phyloP scores from a whole-genome alignment of 345 rosid species.

The Gossypium herbaceum region DNA sequence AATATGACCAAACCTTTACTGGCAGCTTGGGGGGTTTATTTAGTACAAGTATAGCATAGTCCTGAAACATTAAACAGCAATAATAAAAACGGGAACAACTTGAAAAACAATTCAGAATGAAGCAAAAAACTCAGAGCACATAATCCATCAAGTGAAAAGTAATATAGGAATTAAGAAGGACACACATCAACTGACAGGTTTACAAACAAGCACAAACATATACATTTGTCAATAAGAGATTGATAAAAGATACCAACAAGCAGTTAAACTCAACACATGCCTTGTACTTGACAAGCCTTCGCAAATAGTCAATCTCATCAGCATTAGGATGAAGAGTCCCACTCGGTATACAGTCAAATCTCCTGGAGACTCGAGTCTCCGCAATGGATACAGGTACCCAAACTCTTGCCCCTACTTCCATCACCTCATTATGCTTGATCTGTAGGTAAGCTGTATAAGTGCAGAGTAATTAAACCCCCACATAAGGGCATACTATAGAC shows the following conservation, averaged over 20 bases:
- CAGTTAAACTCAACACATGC: constrained; percentile 28
- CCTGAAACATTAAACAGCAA: constrained; percentile 42
- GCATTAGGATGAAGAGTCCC: constrained; percentile 90
- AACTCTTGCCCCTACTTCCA: constrained; percentile 65
- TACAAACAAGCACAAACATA: not conserved
- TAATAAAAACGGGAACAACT: constrained; percentile 5
- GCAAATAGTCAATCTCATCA: constrained; percentile 82
- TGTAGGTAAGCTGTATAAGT: constrained; percentile 41
- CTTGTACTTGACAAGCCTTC: constrained; percentile 87
- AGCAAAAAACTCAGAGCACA: constrained; percentile 7
- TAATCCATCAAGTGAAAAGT: constrained; percentile 1
- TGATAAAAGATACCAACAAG: not conserved
- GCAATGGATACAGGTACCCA: constrained; percentile 67
- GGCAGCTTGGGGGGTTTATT: constrained; percentile 92
- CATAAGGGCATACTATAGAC: constrained; percentile 9
- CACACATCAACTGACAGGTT: not conserved
- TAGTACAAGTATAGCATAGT: constrained; percentile 71
- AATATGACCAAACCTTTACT: constrained; percentile 54
- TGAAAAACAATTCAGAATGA: constrained; percentile 5
- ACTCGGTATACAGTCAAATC: constrained; percentile 81
- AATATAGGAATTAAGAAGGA: not conserved
- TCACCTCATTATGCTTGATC: constrained; percentile 65
- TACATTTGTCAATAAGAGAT: not conserved
- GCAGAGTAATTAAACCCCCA: constrained; percentile 31
- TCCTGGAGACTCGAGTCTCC: constrained; percentile 66